Evolutionary conservation across 176 grass and related monocot species (phyloP).

Genomic region (Hordeum marinum): DNA sequence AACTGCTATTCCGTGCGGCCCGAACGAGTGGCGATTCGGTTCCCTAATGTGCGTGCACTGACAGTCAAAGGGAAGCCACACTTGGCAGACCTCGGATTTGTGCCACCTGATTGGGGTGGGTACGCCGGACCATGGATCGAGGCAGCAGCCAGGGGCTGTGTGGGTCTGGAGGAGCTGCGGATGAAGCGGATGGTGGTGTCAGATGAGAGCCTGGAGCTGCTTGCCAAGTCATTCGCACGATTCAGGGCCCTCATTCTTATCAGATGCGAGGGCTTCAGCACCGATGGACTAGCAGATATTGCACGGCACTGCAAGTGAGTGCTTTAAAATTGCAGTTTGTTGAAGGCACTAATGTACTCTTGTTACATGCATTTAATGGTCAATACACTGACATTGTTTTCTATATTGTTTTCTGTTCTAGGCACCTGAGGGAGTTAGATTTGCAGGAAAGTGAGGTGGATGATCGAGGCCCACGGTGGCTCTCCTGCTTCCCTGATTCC

Average conservation of each 20-base stretch:
- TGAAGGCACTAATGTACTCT: neutral
- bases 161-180: slow-evolving; percentile 59
- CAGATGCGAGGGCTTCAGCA: slow-evolving; percentile 80
- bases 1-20: slow-evolving; percentile 71
- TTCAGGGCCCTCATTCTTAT: slow-evolving; percentile 66
- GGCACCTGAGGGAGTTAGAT: slow-evolving; percentile 72
- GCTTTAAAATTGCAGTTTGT: neutral
- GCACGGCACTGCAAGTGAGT: slow-evolving; percentile 74
- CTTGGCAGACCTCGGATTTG: slow-evolving; percentile 71
- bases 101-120: slow-evolving; percentile 76
- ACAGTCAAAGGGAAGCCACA: slow-evolving; percentile 81
- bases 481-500: slow-evolving; percentile 83
- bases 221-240: slow-evolving; percentile 54
- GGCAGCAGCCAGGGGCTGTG: slow-evolving; percentile 23
- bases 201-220: slow-evolving; percentile 59
- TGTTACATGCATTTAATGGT: slow-evolving; percentile 1
- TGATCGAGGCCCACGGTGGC: slow-evolving; percentile 75
- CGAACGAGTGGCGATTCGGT: slow-evolving; percentile 31
- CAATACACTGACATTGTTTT: slow-evolving; percentile 2
- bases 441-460: slow-evolving; percentile 95
- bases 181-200: slow-evolving; percentile 86
- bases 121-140: slow-evolving; percentile 60
- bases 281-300: slow-evolving; percentile 57
- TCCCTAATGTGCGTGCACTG: slow-evolving; percentile 41
- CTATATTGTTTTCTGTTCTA: slow-evolving; percentile 11